Conservation (phyloP, 2,329 filamentous ascomycete species). For the Sporothrix sp. region DNA sequence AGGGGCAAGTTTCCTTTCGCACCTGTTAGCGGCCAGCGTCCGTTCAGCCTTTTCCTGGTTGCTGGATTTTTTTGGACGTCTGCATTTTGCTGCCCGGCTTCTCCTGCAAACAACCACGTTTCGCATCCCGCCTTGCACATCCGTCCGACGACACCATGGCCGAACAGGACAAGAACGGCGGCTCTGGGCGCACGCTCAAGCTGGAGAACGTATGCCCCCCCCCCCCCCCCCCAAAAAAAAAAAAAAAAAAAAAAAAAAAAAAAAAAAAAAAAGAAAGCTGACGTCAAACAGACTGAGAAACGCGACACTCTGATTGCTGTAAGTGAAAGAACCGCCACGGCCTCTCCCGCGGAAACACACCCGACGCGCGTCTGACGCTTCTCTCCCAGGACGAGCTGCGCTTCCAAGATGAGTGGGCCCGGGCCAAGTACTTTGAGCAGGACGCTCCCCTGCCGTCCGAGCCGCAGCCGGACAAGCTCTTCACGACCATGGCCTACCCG, state of each 20-base stretch:
- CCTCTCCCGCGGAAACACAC: background rate
- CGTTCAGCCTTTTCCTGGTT: slow-evolving; percentile 8
- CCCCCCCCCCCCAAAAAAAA: background rate
- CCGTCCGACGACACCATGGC: slow-evolving; percentile 10
- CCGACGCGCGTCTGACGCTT: too few species aligned
- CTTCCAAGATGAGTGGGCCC: slow-evolving; percentile 79
- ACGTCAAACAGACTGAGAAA: slow-evolving; percentile 72
- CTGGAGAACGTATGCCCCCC: slow-evolving; percentile 27
- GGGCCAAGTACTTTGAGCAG: slow-evolving; percentile 69
- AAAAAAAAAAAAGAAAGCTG: too few species aligned
- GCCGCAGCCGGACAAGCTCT: slow-evolving; percentile 84
- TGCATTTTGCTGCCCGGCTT: background rate
- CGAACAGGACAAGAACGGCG: slow-evolving; percentile 12
- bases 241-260: slow-evolving; percentile 71
- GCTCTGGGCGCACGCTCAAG: slow-evolving; percentile 18
- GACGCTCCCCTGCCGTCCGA: slow-evolving; percentile 74
- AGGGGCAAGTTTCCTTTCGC: slow-evolving; percentile 11
- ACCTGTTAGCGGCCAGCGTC: background rate
- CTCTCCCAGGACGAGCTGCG: slow-evolving; percentile 57
- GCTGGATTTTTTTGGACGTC: background rate
- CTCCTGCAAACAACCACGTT: slow-evolving; percentile 3
- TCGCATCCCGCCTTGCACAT: too few species aligned
- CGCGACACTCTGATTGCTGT: slow-evolving; percentile 69
- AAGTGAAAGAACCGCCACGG: background rate
- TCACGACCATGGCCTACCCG: slow-evolving; percentile 49